These are phyloP conservation scores for Epichloe coenophiala DNA, from an alignment of 2,329 filamentous ascomycete genomes.

Conservation along the genomic window DNA sequence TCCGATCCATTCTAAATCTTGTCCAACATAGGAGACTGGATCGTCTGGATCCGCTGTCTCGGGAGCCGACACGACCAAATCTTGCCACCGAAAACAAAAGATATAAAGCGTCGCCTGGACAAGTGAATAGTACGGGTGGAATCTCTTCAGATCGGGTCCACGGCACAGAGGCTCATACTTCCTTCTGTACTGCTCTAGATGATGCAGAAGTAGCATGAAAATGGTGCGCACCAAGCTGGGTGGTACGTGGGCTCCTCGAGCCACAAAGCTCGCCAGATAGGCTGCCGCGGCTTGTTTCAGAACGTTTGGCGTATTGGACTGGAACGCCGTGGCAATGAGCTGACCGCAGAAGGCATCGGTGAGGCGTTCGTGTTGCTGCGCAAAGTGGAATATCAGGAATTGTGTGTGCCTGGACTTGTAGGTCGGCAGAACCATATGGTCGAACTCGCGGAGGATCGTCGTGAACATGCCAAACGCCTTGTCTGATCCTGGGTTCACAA, in stretches of 20 bases:
- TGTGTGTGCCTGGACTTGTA: conserved; percentile 89
- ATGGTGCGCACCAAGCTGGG: conserved; percentile 66
- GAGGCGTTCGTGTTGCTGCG: conserved; percentile 64
- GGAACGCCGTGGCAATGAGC: conserved; percentile 36
- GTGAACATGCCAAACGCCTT: conserved; percentile 62
- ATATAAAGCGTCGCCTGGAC: conserved; percentile 88
- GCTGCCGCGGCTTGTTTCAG: conserved; percentile 75
- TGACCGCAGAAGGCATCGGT: conserved; percentile 73
- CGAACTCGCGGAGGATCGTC: conserved; percentile 72
- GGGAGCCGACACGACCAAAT: conserved; percentile 55
- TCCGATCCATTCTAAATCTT: conserved; percentile 67
- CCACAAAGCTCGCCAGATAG: conserved; percentile 89
- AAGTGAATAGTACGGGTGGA: conserved; percentile 73
- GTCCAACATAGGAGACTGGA: conserved; percentile 44
- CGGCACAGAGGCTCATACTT: conserved; percentile 61
- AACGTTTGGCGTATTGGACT: conserved; percentile 56
- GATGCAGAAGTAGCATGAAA: conserved; percentile 63
- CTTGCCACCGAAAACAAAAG: conserved; percentile 96
- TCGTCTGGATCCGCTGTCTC: conserved; percentile 51
- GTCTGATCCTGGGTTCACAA: conserved; percentile 53
- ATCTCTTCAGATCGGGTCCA: conserved; percentile 74
- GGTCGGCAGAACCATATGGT: conserved; percentile 75
- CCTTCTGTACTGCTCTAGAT: conserved; percentile 62
- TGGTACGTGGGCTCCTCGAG: conserved; percentile 72
- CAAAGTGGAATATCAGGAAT: conserved; percentile 92